phyloP scores from a whole-genome alignment of 1,284 basidiomycete genomes.

The Pseudozyma pruni region DNA sequence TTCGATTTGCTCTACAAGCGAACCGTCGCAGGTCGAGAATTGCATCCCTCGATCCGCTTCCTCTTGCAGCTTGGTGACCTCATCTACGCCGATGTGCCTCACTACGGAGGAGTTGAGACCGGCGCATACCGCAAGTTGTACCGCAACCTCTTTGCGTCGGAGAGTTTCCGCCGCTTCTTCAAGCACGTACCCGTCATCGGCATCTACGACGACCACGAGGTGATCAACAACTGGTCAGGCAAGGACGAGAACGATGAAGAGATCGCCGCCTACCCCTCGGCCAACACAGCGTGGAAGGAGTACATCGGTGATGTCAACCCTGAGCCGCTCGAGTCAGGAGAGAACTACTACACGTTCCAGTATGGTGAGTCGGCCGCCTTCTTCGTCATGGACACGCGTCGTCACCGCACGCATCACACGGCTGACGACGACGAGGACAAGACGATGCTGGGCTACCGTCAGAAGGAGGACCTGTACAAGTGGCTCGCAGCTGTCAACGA shows the following conservation, averaged over 20 bases:
- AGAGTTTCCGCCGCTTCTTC: conserved; percentile 63
- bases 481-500: conserved; percentile 78
- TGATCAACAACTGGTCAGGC: conserved; percentile 69
- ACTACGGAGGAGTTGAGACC: conserved; percentile 54
- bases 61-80: conserved; percentile 71
- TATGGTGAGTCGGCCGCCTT: conserved; percentile 72
- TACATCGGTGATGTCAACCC: conserved; percentile 79
- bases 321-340: conserved; percentile 71
- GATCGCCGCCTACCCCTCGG: conserved; percentile 73
- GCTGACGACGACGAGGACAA: conserved; percentile 69
- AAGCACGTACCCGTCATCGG: conserved; percentile 62
- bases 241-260: conserved; percentile 72
- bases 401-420: conserved; percentile 73
- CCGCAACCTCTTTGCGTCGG: conserved; percentile 64
- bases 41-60: conserved; percentile 67
- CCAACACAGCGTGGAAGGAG: conserved; percentile 75
- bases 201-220: conserved; percentile 67
- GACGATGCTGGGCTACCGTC: conserved; percentile 80
- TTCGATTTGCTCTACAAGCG: conserved; percentile 75
- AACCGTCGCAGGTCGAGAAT: conserved; percentile 31
- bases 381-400: conserved; percentile 82
- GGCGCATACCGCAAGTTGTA: conserved; percentile 63
- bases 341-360: conserved; percentile 73
- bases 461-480: conserved; percentile 75
- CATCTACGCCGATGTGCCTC: conserved; percentile 81